Percentiles rank a stretch among this genome's conserved stretches.
Conservation (phyloP, 2,329 filamentous ascomycete species). For the Ceratocystis cacaofunesta region DNA sequence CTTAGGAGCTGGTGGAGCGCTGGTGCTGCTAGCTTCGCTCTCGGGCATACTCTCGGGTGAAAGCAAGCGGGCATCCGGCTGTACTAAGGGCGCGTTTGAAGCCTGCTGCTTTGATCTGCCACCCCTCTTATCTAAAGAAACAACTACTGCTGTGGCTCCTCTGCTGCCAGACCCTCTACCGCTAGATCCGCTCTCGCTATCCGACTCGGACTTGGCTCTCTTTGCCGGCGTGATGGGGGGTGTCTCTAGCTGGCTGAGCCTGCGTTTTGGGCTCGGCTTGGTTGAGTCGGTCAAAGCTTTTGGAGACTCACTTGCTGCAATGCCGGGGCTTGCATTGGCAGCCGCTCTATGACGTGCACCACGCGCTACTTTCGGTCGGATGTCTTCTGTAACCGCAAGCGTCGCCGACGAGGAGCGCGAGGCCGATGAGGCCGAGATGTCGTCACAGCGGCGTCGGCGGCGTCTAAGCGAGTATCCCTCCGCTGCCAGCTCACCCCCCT, state of each 20-base stretch:
- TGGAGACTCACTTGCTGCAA: not conserved
- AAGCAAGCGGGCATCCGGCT: not conserved
- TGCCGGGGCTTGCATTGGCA: not conserved
- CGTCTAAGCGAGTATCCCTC: slow-evolving; percentile 43
- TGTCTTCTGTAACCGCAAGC: slow-evolving; percentile 32
- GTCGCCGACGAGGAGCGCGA: slow-evolving; percentile 40
- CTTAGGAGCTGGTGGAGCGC: not conserved
- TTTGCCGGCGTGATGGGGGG: slow-evolving; percentile 11
- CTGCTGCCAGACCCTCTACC: not conserved
- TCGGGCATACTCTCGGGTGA: not conserved
- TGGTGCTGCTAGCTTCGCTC: not conserved
- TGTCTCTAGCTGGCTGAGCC: slow-evolving; percentile 1
- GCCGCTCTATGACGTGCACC: not conserved
- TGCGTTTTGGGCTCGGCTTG: slow-evolving; percentile 14
- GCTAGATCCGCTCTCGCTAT: slow-evolving; percentile 6
- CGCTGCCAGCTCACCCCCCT: slow-evolving; percentile 29
- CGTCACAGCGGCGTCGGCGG: slow-evolving; percentile 34
- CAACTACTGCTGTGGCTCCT: not conserved
- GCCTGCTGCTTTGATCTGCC: not conserved
- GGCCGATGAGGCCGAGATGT: slow-evolving; percentile 26
- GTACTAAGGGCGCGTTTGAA: not conserved
- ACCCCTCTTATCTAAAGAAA: not conserved
- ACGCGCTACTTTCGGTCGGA: slow-evolving; percentile 34
- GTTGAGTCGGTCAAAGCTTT: not conserved
- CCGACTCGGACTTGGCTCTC: slow-evolving; percentile 13